These are phyloP conservation scores for Monosporozyma aquatica DNA, from an alignment of 805 yeast genomes.

Conservation along the genomic window DNA sequence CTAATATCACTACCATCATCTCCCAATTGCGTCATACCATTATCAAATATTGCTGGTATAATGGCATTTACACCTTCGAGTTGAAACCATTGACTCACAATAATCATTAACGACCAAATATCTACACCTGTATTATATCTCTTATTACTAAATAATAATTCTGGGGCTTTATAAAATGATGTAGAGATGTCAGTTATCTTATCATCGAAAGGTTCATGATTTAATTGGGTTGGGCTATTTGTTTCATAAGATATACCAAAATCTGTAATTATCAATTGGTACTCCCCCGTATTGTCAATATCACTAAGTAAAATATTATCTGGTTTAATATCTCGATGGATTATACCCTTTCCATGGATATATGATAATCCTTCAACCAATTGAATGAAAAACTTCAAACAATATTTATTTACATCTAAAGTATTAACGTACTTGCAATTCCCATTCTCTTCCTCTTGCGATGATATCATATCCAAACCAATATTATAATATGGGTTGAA, in stretches of 20 bases:
- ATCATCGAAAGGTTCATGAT: conserved; percentile 20
- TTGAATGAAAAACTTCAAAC: conserved; percentile 52
- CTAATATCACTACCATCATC: conserved; percentile 47
- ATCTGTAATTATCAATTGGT: conserved; percentile 55
- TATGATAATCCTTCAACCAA: conserved; percentile 68
- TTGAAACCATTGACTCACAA: conserved; percentile 45
- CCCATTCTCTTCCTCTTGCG: background rate
- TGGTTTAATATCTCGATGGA: conserved; percentile 91
- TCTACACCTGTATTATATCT: conserved; percentile 52
- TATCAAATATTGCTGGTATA: conserved; percentile 23
- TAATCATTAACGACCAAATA: conserved; percentile 62
- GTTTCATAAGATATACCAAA: conserved; percentile 53
- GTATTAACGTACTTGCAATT: conserved; percentile 11
- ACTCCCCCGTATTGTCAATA: background rate
- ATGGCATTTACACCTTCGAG: conserved; percentile 4
- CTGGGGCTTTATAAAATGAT: conserved; percentile 68
- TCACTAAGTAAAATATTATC: conserved; percentile 56
- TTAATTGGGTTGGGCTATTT: conserved; percentile 15
- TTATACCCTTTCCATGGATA: conserved; percentile 78
- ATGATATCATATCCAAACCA: too few relatives aligned
- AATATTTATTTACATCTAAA: conserved; percentile 13
- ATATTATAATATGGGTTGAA: conserved; percentile 16
- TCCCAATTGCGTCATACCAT: too few relatives aligned
- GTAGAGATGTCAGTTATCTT: conserved; percentile 50
- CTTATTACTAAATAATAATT: conserved; percentile 51